phyloP scores from a whole-genome alignment of 2,329 filamentous ascomycete species.

The Pestalotiopsis sp. region DNA sequence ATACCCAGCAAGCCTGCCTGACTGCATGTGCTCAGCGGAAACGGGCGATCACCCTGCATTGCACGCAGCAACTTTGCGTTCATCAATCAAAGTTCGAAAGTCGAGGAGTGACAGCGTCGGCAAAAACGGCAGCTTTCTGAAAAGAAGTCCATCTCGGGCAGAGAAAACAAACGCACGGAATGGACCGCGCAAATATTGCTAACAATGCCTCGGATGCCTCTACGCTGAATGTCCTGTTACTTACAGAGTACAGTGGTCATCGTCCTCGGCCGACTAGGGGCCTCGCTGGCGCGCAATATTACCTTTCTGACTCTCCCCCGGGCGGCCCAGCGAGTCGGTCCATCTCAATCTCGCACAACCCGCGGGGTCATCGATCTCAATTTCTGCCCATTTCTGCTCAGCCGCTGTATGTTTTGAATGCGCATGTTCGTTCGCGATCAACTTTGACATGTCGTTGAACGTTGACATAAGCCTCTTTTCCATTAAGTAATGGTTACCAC shows the following conservation, averaged over 20 bases:
- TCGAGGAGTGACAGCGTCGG: background rate
- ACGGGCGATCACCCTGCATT: background rate
- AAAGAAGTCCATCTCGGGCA: background rate
- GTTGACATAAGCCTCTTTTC: slow-evolving; percentile 6
- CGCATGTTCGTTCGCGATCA: background rate
- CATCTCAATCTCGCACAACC: background rate
- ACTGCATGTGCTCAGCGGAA: background rate
- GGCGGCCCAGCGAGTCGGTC: background rate
- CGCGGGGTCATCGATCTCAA: background rate
- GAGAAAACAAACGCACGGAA: background rate
- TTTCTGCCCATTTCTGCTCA: background rate
- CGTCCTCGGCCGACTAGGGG: background rate
- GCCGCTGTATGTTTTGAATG: background rate
- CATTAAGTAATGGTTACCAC: slow-evolving; percentile 9
- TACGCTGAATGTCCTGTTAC: background rate
- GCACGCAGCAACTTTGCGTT: no score
- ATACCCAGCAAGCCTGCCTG: background rate
- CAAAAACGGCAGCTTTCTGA: background rate
- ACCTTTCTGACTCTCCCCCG: background rate
- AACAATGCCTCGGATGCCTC: no score
- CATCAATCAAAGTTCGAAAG: no score
- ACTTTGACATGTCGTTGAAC: background rate
- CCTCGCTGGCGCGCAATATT: background rate
- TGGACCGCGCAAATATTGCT: background rate
- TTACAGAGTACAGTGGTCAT: background rate